phyloP scores from a whole-genome alignment of 176 grass and related monocot genomes.

The Bothriochloa decipiens region DNA sequence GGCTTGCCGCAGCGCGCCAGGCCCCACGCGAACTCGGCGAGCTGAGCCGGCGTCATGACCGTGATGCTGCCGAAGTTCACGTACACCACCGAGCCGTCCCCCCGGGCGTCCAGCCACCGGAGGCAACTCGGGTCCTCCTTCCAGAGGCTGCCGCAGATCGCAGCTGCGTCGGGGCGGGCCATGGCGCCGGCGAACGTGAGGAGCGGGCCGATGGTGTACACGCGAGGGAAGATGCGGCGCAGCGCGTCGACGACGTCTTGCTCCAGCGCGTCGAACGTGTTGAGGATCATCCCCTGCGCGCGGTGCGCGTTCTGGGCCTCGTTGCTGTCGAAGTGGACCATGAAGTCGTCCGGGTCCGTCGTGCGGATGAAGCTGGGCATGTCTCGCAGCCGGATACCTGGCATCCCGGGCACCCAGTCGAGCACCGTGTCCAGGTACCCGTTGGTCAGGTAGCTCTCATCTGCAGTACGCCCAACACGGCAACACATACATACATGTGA shows the following conservation, averaged over 20 bases:
- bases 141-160: conserved; percentile 60
- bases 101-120: conserved; percentile 50
- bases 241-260: conserved; percentile 50
- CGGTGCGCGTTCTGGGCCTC: conserved; percentile 53
- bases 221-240: conserved; percentile 41
- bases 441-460: conserved; percentile 53
- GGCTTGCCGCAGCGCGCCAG: conserved; percentile 50
- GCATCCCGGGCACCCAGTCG: conserved; percentile 69
- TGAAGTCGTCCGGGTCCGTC: conserved; percentile 52
- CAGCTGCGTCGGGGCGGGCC: background rate
- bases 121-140: conserved; percentile 67
- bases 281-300: conserved; percentile 61
- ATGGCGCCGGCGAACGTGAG: conserved; percentile 3
- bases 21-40: conserved; percentile 76
- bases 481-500: background rate
- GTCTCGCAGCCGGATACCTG: conserved; percentile 52
- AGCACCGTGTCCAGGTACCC: conserved; percentile 67
- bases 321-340: conserved; percentile 44
- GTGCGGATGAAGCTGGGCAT: conserved; percentile 66
- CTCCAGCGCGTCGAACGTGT: conserved; percentile 68
- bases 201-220: conserved; percentile 64
- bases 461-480: conserved; percentile 25
- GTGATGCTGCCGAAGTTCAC: conserved; percentile 92
- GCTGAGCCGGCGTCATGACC: conserved; percentile 50
- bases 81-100: conserved; percentile 65